These are phyloP conservation scores for Aspergillus carbonarius DNA, from an alignment of 2,329 filamentous ascomycete species.

Conservation along the genomic window DNA sequence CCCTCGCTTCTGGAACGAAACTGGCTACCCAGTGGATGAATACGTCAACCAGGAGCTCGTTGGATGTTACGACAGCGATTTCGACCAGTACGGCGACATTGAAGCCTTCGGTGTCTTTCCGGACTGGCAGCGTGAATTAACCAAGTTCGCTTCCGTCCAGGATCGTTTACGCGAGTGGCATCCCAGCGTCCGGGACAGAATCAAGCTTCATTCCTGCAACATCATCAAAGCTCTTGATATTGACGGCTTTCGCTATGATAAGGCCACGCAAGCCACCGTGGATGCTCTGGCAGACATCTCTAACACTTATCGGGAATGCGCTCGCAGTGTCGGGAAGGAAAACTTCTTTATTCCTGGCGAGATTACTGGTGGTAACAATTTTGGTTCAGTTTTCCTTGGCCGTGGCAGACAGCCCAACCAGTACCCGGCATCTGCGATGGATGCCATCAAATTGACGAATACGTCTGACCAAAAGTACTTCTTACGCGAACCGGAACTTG, in stretches of 20 bases:
- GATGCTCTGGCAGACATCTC: conserved; percentile 62
- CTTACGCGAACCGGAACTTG: conserved; percentile 53
- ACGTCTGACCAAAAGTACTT: conserved; percentile 47
- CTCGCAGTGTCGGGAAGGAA: conserved; percentile 55
- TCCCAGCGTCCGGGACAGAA: conserved; percentile 56
- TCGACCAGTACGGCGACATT: conserved; percentile 64
- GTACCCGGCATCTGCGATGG: conserved; percentile 48
- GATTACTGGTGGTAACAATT: conserved; percentile 61
- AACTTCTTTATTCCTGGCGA: conserved; percentile 67
- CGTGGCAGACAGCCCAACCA: conserved; percentile 59
- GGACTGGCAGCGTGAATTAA: conserved; percentile 63
- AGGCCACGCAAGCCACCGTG: conserved; percentile 63
- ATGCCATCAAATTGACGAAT: conserved; percentile 52
- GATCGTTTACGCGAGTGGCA: conserved; percentile 66
- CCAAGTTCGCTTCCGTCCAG: conserved; percentile 67
- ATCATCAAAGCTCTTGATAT: conserved; percentile 63
- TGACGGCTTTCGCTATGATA: conserved; percentile 67
- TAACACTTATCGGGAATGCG: conserved; percentile 57
- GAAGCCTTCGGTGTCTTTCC: conserved; percentile 64
- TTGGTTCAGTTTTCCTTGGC: conserved; percentile 62
- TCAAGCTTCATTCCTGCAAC: conserved; percentile 64
- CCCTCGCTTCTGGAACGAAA: conserved; percentile 62
- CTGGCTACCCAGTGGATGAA: conserved; percentile 51
- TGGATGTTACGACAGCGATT: conserved; percentile 63
- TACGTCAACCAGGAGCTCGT: conserved; percentile 49